phyloP scores from a whole-genome alignment of 2,329 filamentous ascomycete genomes.

The Epichloe bromicola region DNA sequence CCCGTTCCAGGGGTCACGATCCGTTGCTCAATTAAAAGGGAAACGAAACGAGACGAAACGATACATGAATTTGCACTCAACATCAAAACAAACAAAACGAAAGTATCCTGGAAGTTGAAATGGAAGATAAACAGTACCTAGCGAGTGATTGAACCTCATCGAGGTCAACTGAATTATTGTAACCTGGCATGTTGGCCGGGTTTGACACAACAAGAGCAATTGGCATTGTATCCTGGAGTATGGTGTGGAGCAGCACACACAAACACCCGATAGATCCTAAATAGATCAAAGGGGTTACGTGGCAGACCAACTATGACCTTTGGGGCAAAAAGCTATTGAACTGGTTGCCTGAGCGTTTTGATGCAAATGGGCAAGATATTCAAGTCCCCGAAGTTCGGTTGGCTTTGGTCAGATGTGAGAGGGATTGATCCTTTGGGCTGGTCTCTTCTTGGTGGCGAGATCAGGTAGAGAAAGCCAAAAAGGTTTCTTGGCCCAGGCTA shows the following conservation, averaged over 20 bases:
- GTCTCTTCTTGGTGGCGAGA: conserved; percentile 10
- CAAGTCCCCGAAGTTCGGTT: conserved; percentile 11
- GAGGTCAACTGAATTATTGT: conserved; percentile 38
- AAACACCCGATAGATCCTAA: conserved; percentile 3
- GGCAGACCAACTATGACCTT: not conserved
- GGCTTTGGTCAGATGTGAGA: conserved; percentile 4
- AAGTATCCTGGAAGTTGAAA: conserved; percentile 27
- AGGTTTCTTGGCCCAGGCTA: conserved; percentile 8
- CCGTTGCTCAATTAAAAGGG: conserved; percentile 7
- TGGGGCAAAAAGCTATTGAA: conserved; percentile 10
- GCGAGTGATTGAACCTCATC: conserved; percentile 47
- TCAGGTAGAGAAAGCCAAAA: conserved; percentile 10
- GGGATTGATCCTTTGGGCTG: conserved; percentile 4
- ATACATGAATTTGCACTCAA: conserved; percentile 9
- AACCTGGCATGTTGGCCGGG: conserved; percentile 39
- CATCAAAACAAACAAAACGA: conserved; percentile 15
- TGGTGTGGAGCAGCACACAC: conserved; percentile 1
- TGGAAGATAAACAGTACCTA: conserved; percentile 47
- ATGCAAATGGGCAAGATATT: conserved; percentile 16
- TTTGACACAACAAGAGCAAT: conserved; percentile 33
- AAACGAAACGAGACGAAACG: conserved; percentile 14
- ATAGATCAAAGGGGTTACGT: conserved; percentile 3
- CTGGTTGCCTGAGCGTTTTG: conserved; percentile 6
- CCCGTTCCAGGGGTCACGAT: not conserved
- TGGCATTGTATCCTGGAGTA: conserved; percentile 27